These are phyloP conservation scores for Castanopsis chinensis DNA, from an alignment of 306 rosid genomes.

Conservation along the genomic window DNA sequence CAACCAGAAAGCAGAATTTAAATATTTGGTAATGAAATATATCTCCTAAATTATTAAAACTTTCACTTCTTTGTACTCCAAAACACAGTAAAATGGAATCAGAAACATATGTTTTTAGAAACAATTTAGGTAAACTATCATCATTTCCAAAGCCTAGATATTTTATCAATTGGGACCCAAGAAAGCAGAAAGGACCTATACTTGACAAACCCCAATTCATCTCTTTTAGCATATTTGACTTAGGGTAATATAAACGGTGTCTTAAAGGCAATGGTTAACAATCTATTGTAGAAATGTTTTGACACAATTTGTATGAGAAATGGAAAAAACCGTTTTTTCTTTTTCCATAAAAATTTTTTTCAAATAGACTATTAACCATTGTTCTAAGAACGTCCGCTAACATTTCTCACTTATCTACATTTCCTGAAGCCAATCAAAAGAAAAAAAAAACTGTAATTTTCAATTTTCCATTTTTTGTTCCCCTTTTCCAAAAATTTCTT, in stretches of 20 bases:
- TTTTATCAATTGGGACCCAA: not conserved
- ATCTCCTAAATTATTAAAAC: not conserved
- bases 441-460: not conserved
- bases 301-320: fast-evolving
- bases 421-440: not conserved
- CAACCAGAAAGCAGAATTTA: constrained; percentile 14
- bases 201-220: not conserved
- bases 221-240: not conserved
- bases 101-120: constrained; percentile 3
- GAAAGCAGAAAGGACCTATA: not conserved
- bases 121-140: not conserved
- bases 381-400: fast-evolving
- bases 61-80: not conserved
- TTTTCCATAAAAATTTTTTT: too few species aligned
- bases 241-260: fast-evolving
- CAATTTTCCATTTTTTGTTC: not conserved
- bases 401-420: not conserved
- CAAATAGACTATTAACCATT: too few species aligned
- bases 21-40: constrained; percentile 3
- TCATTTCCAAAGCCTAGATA: not conserved
- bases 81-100: constrained; percentile 11
- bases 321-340: too few species aligned
- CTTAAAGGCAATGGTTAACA: fast-evolving
- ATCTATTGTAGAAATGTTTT: too few species aligned
- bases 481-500: not conserved